Conservation (phyloP, 2,329 filamentous ascomycete genomes). For the Aspergillus fischeri region DNA sequence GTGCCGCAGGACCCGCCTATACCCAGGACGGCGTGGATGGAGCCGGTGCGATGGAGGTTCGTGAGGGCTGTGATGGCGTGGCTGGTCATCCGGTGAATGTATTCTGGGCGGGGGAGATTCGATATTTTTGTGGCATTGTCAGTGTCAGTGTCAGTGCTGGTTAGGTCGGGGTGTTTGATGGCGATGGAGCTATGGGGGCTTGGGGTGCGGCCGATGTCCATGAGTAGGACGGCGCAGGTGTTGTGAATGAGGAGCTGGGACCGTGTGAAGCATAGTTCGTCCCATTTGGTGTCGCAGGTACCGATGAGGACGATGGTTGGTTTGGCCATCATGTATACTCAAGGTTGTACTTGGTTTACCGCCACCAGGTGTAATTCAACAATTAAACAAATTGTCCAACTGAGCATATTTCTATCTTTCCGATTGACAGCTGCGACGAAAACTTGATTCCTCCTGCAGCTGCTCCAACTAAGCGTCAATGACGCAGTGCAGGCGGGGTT, state of each 20-base stretch:
- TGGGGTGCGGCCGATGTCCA: slow-evolving; percentile 53
- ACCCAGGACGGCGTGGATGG: slow-evolving; percentile 55
- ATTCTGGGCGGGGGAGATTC: slow-evolving; percentile 49
- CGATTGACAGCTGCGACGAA: no score
- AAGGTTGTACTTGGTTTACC: neutral
- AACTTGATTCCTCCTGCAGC: no score
- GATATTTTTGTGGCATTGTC: slow-evolving; percentile 27
- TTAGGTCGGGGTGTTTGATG: slow-evolving; percentile 40
- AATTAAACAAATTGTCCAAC: no score
- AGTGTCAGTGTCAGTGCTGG: slow-evolving; percentile 16
- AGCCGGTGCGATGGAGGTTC: slow-evolving; percentile 32
- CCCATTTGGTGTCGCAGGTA: slow-evolving; percentile 62
- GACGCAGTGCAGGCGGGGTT: no score
- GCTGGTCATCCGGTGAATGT: slow-evolving; percentile 53
- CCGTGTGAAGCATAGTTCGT: slow-evolving; percentile 55
- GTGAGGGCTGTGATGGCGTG: slow-evolving; percentile 44
- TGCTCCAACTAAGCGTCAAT: no score
- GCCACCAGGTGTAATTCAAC: no score
- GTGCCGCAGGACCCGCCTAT: slow-evolving; percentile 63
- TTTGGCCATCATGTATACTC: slow-evolving; percentile 4
- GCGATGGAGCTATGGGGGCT: slow-evolving; percentile 45
- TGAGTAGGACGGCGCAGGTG: slow-evolving; percentile 41
- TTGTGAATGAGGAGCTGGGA: slow-evolving; percentile 39
- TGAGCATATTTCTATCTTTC: no score
- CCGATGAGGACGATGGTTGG: slow-evolving; percentile 54